These are phyloP conservation scores for Colletotrichum abscissum DNA, from an alignment of 2,329 filamentous ascomycete genomes.

Conservation along the genomic window DNA sequence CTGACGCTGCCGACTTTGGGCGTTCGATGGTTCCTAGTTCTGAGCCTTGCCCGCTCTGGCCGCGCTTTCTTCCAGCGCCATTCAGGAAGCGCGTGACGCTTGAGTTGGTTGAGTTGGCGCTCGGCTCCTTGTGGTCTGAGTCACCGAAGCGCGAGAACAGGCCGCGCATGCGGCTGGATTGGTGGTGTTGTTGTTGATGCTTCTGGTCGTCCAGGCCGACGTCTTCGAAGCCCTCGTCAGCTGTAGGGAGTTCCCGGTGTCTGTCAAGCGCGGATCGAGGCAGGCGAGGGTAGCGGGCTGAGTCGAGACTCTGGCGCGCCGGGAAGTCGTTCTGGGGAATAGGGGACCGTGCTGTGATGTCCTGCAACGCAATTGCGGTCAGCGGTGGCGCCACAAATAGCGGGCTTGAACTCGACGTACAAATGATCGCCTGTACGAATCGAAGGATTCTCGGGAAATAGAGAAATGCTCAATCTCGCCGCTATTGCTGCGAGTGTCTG, in stretches of 20 bases:
- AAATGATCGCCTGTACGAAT: conserved; percentile 95
- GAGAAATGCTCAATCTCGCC: conserved; percentile 92
- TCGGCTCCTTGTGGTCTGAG: conserved; percentile 48
- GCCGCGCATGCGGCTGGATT: conserved; percentile 65
- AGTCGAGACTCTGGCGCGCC: conserved; percentile 86
- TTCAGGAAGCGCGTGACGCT: conserved; percentile 72
- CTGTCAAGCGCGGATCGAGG: conserved; percentile 71
- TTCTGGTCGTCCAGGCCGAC: conserved; percentile 86
- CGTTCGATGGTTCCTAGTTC: conserved; percentile 75
- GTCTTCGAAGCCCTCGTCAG: conserved; percentile 87
- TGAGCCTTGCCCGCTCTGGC: conserved; percentile 75
- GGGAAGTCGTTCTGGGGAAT: conserved; percentile 68
- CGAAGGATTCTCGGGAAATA: conserved; percentile 96
- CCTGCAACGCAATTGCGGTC: conserved; percentile 60
- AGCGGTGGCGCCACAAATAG: background rate
- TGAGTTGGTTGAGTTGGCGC: conserved; percentile 45
- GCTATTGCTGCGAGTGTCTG: conserved; percentile 66
- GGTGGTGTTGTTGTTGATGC: conserved; percentile 43
- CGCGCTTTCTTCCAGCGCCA: conserved; percentile 74
- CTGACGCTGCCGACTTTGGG: conserved; percentile 42
- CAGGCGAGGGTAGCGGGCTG: conserved; percentile 71
- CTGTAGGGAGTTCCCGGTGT: conserved; percentile 71
- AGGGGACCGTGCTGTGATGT: conserved; percentile 90
- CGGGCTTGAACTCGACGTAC: conserved; percentile 63
- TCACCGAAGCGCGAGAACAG: conserved; percentile 88